Evolutionary conservation across 1,139 yeast genomes (phyloP), one percentile per base, ranked within the genome.

Genomic region (Debaryomycetaceae sp.): DNA sequence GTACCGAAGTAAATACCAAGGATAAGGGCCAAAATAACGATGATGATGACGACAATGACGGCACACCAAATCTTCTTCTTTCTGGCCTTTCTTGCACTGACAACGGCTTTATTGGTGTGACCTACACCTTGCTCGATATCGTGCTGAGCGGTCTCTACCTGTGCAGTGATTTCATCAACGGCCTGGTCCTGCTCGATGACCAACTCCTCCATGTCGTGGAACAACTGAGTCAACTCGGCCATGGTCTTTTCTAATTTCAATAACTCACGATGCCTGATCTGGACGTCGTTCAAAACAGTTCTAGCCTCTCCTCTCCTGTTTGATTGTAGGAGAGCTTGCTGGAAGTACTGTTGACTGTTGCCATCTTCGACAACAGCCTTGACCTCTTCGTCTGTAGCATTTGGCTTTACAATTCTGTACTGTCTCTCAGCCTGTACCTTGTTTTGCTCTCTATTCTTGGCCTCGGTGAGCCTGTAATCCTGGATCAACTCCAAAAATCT

Each of bases 221-320:
- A 90, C 61, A 93, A 80, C 71, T 88, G 96, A 39, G 96, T 89
- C 65, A 93, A 81, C 70, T 93, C 99, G 39, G 95, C 90, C 88
- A 95, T 89, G 47, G 97, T 87, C 70, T 87, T 85, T 70, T 91
- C 98, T 68, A 95, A 86, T 72, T 90, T 88, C 72, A 89, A 85
- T 63, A 95, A 82, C 71, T 93, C 99, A 62, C 88, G 85, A 73
- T 95, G 99, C 73, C 99, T 85, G 40, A 88, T 83, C 70, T 93
- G 97, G 45, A 95, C 99, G 69, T 95, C 99, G 58, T 89, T 87
- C 58, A 93, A 78, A 3, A 95, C 99, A 34, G 97, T 83, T 65
- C 95, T 82, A 42, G 99, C 98, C 69, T 93, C 97, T 55, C 99
- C 99, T 60, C 96, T 84, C 70, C 97, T 85, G 66, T 89, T 88